Conservation (phyloP, 1,284 basidiomycete species). For the Irpex sp. region DNA sequence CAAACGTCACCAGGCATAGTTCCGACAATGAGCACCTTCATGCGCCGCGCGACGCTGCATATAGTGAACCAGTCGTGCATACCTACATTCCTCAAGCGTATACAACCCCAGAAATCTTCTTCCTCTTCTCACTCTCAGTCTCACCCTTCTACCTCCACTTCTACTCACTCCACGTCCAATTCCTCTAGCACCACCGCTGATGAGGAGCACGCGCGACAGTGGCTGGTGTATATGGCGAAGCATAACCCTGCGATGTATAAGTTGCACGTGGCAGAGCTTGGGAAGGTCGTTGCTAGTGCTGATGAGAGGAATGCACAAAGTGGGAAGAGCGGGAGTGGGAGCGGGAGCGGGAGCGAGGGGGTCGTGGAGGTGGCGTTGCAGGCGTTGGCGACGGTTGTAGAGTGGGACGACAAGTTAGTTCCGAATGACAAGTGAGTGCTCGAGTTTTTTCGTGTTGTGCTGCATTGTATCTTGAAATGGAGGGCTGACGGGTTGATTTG, state of each 20-base stretch:
- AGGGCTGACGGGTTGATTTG: too few species aligned
- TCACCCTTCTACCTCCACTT: too few species aligned
- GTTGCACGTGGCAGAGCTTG: constrained; percentile 71
- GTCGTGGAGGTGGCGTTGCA: constrained; percentile 73
- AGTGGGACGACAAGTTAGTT: constrained; percentile 52
- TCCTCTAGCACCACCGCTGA: too few species aligned
- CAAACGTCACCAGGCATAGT: constrained; percentile 60
- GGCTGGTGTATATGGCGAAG: constrained; percentile 73
- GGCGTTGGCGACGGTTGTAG: constrained; percentile 67
- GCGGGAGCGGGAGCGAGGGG: constrained; percentile 4
- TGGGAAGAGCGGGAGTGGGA: too few species aligned
- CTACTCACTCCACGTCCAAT: too few species aligned
- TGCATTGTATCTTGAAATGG: too few species aligned
- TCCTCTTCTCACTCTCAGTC: not conserved
- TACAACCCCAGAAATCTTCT: constrained; percentile 42
- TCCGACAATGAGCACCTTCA: constrained; percentile 69
- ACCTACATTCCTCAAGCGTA: constrained; percentile 69
- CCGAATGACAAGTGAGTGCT: constrained; percentile 65
- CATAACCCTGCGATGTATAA: constrained; percentile 73
- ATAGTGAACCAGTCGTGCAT: constrained; percentile 86
- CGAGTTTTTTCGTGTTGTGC: too few species aligned
- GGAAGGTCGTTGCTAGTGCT: constrained; percentile 65
- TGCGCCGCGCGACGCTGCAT: constrained; percentile 71
- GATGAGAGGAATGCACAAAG: constrained; percentile 52
- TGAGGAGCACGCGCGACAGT: constrained; percentile 38